Evolutionary conservation across 2,329 filamentous ascomycete genomes (phyloP).

Genomic region (Sclerotinia subarctica): DNA sequence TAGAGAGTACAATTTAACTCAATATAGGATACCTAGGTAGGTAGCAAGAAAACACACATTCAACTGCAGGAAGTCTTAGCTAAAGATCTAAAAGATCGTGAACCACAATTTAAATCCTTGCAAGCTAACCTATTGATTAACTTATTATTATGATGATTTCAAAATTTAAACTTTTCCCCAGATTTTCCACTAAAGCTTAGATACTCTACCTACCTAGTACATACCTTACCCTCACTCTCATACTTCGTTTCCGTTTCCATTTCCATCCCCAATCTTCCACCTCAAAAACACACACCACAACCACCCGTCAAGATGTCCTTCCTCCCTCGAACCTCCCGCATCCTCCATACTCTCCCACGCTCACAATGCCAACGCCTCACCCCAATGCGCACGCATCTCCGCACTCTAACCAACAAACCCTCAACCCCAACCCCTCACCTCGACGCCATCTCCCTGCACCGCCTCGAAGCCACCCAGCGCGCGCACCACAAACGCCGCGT

Average conservation of each 20-base stretch:
- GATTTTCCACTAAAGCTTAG: slow-evolving; percentile 12
- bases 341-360: slow-evolving; percentile 28
- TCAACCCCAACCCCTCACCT: slow-evolving; percentile 7
- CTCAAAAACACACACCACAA: not conserved
- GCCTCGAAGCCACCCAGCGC: slow-evolving; percentile 29
- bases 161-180: slow-evolving; percentile 9
- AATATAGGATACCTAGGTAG: not conserved
- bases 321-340: slow-evolving; percentile 34
- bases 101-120: not conserved
- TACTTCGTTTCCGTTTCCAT: too few species aligned
- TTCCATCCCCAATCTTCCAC: not conserved
- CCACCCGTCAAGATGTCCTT: not conserved
- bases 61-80: not conserved
- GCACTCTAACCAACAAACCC: slow-evolving; percentile 18
- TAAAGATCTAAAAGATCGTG: not conserved
- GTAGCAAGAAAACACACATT: not conserved
- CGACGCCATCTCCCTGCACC: slow-evolving; percentile 35
- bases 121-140: not conserved
- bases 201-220: too few species aligned
- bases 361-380: slow-evolving; percentile 25
- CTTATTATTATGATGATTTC: too few species aligned
- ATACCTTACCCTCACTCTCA: too few species aligned
- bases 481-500: slow-evolving; percentile 37
- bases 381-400: slow-evolving; percentile 1
- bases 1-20: not conserved